These are phyloP conservation scores for Moniliophthora roreri DNA, from an alignment of 1,284 basidiomycete species.

Conservation along the genomic window DNA sequence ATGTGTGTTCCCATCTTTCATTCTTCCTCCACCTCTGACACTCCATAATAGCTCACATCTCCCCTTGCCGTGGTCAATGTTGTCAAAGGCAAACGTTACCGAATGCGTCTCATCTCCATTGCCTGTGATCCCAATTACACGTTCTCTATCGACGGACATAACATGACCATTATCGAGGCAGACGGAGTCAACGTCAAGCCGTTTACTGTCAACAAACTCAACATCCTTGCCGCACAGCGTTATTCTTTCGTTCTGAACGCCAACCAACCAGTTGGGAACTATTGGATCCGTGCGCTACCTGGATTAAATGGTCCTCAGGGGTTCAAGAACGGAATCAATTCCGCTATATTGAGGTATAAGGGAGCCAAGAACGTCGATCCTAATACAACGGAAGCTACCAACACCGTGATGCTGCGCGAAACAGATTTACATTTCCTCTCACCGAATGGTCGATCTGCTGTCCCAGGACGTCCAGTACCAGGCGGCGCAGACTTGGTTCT, in stretches of 20 bases:
- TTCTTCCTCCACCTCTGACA: not conserved
- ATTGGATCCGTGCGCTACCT: conserved; percentile 1
- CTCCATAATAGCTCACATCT: conserved; percentile 11
- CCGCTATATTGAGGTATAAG: not conserved
- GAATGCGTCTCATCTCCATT: conserved; percentile 41
- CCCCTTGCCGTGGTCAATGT: conserved; percentile 30
- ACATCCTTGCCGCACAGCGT: conserved; percentile 36
- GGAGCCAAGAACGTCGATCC: conserved; percentile 7
- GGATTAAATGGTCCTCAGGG: conserved; percentile 8
- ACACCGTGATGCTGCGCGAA: conserved; percentile 22
- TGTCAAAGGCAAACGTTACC: conserved; percentile 28
- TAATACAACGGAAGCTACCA: not conserved
- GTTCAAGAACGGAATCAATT: not conserved
- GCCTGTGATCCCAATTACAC: conserved; percentile 39
- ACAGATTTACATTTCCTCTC: conserved; percentile 32
- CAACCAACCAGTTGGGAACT: too few relatives aligned
- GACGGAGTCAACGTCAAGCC: conserved; percentile 34
- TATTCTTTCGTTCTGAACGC: conserved; percentile 36
- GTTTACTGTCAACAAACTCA: conserved; percentile 29
- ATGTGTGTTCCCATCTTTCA: not conserved
- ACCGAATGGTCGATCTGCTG: too few relatives aligned
- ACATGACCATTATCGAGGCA: conserved; percentile 38
- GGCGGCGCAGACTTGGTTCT: conserved; percentile 37
- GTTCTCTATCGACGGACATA: conserved; percentile 43
- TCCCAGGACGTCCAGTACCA: conserved; percentile 30